Percentiles rank a stretch among this genome's conserved stretches.
These are phyloP conservation scores for Tephrocybe sp. DNA, from an alignment of 768 basidiomycete species.

Conservation along the genomic window DNA sequence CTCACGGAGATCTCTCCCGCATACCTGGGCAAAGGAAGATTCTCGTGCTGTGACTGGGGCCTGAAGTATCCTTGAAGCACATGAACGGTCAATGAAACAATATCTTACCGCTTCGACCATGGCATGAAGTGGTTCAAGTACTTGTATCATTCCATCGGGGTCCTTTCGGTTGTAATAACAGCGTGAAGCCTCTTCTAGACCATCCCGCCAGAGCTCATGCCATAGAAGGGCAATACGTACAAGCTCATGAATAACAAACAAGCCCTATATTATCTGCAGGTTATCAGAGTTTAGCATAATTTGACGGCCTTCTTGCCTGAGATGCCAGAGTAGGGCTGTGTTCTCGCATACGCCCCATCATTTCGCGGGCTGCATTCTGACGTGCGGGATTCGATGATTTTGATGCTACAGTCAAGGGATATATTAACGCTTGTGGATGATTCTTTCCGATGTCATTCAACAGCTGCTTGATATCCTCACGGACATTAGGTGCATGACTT, in stretches of 20 bases:
- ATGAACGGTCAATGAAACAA: background rate
- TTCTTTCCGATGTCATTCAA: conserved; percentile 91
- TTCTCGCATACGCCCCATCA: conserved; percentile 92
- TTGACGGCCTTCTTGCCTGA: conserved; percentile 51
- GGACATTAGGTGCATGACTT: conserved; percentile 83
- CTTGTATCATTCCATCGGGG: conserved; percentile 93
- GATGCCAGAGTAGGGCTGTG: conserved; percentile 85
- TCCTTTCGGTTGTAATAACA: conserved; percentile 96
- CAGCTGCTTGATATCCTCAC: conserved; percentile 83
- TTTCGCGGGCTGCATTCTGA: conserved; percentile 75
- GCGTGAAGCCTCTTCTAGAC: conserved; percentile 93
- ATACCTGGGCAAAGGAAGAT: conserved; percentile 90
- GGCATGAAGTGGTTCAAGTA: conserved; percentile 88
- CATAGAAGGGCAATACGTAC: conserved; percentile 97
- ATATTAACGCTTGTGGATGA: conserved; percentile 96
- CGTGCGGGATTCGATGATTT: conserved; percentile 87
- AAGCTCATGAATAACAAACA: conserved; percentile 87
- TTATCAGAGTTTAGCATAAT: background rate
- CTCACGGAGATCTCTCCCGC: conserved; percentile 87
- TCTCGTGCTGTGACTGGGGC: conserved; percentile 93
- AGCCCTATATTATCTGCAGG: conserved; percentile 47
- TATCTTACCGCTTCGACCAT: conserved; percentile 83
- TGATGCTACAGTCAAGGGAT: conserved; percentile 91
- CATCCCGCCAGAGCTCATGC: conserved; percentile 99
- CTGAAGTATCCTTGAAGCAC: conserved; percentile 34